These are phyloP conservation scores for Calvatia gigantea DNA, from an alignment of 768 basidiomycete species.

Conservation along the genomic window DNA sequence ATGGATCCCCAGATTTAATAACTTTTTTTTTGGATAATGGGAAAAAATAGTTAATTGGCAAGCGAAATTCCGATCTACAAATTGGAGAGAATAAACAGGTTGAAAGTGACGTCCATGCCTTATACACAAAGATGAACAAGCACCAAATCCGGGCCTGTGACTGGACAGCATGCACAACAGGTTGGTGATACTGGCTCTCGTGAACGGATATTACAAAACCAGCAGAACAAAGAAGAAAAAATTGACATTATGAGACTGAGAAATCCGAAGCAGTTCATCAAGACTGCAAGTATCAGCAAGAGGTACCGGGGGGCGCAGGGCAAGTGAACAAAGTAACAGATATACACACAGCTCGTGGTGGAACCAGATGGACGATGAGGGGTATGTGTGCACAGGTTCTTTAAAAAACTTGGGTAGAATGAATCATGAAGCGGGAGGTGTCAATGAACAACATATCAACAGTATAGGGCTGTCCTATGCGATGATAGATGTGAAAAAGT, in stretches of 20 bases:
- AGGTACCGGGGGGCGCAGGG: neutral
- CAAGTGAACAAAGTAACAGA: neutral
- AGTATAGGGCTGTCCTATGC: neutral
- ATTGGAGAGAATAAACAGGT: neutral
- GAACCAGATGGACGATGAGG: neutral
- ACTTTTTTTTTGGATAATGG: neutral
- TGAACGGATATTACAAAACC: neutral
- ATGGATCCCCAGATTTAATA: neutral
- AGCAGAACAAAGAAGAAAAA: neutral
- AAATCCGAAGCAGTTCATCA: slow-evolving; percentile 11
- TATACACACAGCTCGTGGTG: neutral
- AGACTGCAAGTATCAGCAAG: neutral
- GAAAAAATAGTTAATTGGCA: neutral
- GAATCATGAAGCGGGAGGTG: neutral
- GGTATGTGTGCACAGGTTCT: slow-evolving; percentile 1
- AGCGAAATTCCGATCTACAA: neutral
- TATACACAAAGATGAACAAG: neutral
- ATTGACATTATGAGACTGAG: neutral
- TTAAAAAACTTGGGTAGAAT: slow-evolving; percentile 6
- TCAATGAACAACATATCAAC: slow-evolving; percentile 2
- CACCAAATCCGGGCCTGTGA: neutral
- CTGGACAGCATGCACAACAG: slow-evolving; percentile 15
- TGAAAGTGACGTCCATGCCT: neutral
- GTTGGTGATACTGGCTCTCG: neutral
- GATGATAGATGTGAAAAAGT: neutral